Base-by-base conservation (phyloP, 2,329 filamentous ascomycete species). In the Myriosclerotinia scirpicola region DNA sequence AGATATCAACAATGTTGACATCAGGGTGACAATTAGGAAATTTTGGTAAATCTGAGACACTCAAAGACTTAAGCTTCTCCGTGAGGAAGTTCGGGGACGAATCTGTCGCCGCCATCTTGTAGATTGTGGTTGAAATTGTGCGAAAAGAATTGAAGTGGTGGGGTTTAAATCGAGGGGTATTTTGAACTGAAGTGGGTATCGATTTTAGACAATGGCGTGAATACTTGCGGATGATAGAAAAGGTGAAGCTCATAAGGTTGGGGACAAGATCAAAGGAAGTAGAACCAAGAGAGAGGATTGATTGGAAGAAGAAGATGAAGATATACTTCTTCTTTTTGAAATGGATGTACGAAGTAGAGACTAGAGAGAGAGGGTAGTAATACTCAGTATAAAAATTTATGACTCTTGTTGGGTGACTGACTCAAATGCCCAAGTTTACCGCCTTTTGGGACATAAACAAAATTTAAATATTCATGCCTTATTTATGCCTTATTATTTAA, bases 1-100 rank as follows among this genome's bases (percentile, higher is more conserved):
- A 96, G 68, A 94, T 83, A 75, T 95, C 92, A 74, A 91, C 82
- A 5, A 90, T 89, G 80, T 95, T 95, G 72, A 85, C 80, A 40
- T 88, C 83, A 65, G 90, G 90, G 75, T 89, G 81, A 73, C 83
- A 86, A 75, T 82, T 82, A 50, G 86, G 83, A 75, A 81, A 88
- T 67, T 72, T 70, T 15, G 70, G 68, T 20, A 76, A 54, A 58
- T 66, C 64, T 42, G 64, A 60, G 15, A 77, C 66, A 38, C 70
- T 71, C 65, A 77, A 62, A 54, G 70, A 65, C 62, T 72, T 71
- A 58, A 77, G 74, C 59, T 73, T 72, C 63, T 75, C 72, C 26
- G 70, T 42, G 44, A 71, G 34, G 42, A 58, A 64, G 42, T 58
- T 38, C 34, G 67, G 40, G 7, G 61, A 63, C 22, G 50, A 30